Evolutionary conservation across 768 basidiomycete genomes (phyloP).

Genomic region (Calocybe gangraenosa): DNA sequence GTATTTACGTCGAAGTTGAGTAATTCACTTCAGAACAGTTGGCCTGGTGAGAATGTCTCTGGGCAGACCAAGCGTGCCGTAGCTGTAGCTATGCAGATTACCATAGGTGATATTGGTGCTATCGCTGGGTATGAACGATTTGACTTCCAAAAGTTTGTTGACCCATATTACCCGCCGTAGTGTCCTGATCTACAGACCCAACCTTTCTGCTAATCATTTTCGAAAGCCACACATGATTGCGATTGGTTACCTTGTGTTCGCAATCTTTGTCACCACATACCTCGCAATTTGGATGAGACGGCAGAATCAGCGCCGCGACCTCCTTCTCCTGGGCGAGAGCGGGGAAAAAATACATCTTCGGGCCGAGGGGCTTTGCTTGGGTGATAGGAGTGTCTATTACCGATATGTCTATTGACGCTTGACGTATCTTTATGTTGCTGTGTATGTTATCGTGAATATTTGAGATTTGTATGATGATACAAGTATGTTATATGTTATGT

Average conservation of each 20-base stretch:
- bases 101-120: constrained; percentile 57
- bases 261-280: constrained; percentile 36
- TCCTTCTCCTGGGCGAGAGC: constrained; percentile 20
- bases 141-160: not conserved
- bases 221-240: constrained; percentile 55
- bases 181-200: constrained; percentile 53
- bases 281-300: constrained; percentile 45
- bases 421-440: not conserved
- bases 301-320: constrained; percentile 45
- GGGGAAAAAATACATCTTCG: constrained; percentile 11
- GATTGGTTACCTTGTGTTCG: constrained; percentile 54
- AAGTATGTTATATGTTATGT: no score
- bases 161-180: constrained; percentile 19
- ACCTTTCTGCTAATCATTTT: constrained; percentile 40
- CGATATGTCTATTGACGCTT: constrained; percentile 34
- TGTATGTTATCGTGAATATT: not conserved
- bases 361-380: constrained; percentile 24
- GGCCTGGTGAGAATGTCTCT: constrained; percentile 67
- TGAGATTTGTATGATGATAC: no score
- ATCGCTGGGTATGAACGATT: constrained; percentile 38
- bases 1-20: not conserved
- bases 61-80: constrained; percentile 64
- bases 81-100: constrained; percentile 61
- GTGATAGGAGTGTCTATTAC: constrained; percentile 36
- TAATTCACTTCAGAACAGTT: constrained; percentile 25